Conservation (phyloP, 148 eudicot species). For the Camellia sinensis region DNA sequence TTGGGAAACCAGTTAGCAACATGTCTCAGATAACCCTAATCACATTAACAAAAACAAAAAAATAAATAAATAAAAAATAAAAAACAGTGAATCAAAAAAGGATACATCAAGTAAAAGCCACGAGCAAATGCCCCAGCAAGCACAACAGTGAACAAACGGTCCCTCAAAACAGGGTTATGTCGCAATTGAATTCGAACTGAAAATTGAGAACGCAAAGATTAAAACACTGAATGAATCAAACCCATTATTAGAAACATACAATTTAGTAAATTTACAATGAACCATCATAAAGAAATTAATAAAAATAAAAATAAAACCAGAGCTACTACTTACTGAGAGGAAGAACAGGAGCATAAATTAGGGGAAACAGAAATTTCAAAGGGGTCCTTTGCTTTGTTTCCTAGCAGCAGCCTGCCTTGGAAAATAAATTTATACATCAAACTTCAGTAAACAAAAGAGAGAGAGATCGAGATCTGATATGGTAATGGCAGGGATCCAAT, state of each 20-base stretch:
- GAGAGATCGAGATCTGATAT: neutral
- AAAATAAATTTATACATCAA: neutral
- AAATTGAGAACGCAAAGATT: neutral
- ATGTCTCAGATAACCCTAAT: no score
- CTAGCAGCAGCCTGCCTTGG: slow-evolving; percentile 29
- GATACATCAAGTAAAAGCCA: slow-evolving; percentile 90
- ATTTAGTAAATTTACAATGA: neutral
- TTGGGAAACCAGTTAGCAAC: no score
- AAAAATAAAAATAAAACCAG: neutral
- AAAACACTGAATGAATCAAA: neutral
- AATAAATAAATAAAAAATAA: neutral
- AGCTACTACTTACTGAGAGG: slow-evolving; percentile 61
- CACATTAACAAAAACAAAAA: no score
- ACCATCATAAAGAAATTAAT: neutral
- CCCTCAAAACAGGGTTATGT: slow-evolving; percentile 75
- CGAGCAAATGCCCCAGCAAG: slow-evolving; percentile 79
- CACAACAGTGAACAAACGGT: slow-evolving; percentile 76
- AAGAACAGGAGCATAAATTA: slow-evolving; percentile 85
- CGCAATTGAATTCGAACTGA: slow-evolving; percentile 68
- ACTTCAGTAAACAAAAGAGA: neutral
- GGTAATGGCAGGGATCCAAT: no score
- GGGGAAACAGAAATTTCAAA: slow-evolving; percentile 54
- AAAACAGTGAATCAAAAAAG: slow-evolving; percentile 28
- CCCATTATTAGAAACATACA: neutral
- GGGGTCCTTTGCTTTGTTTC: slow-evolving; percentile 49